phyloP scores from a whole-genome alignment of 192 early-diverging fungal genomes.

The Chytriomyces confervae region DNA sequence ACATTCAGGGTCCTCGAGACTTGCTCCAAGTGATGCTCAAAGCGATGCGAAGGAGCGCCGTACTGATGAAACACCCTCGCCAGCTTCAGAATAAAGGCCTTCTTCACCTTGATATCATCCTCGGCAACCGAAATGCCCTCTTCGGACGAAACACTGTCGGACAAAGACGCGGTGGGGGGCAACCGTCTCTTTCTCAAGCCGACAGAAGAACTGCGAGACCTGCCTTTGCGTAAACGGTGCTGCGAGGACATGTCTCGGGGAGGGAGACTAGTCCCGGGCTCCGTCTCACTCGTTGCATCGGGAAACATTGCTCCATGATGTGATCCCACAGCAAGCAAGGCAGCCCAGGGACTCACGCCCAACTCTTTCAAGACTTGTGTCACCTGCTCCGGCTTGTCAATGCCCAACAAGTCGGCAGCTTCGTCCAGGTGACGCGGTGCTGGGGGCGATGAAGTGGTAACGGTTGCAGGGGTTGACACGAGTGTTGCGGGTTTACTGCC shows the following conservation, averaged over 20 bases:
- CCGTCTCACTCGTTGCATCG: neutral
- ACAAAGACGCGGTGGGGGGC: neutral
- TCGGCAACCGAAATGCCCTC: neutral
- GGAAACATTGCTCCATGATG: neutral
- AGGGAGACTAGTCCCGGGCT: neutral
- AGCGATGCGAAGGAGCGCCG: conserved; percentile 54
- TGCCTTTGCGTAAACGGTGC: neutral
- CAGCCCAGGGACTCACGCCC: conserved; percentile 32
- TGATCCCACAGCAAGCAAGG: conserved; percentile 9
- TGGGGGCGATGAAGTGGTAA: too few relatives aligned
- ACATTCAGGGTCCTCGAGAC: conserved; percentile 6
- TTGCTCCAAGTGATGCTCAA: conserved; percentile 49
- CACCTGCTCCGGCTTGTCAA: neutral
- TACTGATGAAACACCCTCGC: conserved; percentile 44
- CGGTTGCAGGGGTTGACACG: too few relatives aligned
- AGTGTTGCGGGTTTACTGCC: too few relatives aligned
- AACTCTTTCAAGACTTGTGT: conserved; percentile 9
- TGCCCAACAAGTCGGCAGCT: neutral
- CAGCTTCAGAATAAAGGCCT: conserved; percentile 54
- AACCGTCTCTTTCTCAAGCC: neutral
- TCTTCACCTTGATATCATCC: conserved; percentile 21
- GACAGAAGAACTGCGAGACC: neutral
- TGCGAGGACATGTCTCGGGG: neutral
- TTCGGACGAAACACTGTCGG: neutral
- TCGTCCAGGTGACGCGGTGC: neutral